Percentiles rank a stretch among this genome's conserved stretches.
phyloP scores from a whole-genome alignment of 2,329 filamentous ascomycete species.

The Fusarium sp. region DNA sequence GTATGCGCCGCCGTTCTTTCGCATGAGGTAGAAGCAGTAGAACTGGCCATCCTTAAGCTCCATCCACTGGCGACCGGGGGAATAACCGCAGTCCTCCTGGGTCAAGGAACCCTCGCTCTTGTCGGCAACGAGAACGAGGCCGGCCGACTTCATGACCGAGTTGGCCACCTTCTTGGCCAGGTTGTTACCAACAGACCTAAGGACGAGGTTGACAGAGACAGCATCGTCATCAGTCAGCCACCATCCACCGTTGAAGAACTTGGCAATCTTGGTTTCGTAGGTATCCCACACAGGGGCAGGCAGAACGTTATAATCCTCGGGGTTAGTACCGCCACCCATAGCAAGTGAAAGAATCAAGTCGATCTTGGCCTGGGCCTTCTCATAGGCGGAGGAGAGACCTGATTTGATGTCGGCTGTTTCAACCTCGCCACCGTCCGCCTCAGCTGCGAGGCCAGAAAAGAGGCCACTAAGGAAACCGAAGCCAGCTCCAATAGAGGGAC shows the following conservation, averaged over 20 bases:
- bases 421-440: neutral
- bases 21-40: conserved; percentile 8
- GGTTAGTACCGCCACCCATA: neutral
- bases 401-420: neutral
- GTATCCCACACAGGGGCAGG: conserved; percentile 17
- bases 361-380: conserved; percentile 4
- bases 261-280: conserved; percentile 17
- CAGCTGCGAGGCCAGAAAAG: conserved; percentile 7
- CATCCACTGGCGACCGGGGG: neutral
- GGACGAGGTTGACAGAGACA: conserved; percentile 1
- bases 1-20: neutral
- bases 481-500: conserved; percentile 3
- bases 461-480: conserved; percentile 10
- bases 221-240: conserved; percentile 15
- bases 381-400: conserved; percentile 4
- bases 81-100: neutral
- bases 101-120: neutral
- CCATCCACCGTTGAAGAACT: conserved; percentile 22
- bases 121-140: conserved; percentile 5
- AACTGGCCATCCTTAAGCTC: neutral
- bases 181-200: conserved; percentile 12
- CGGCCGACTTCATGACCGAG: conserved; percentile 15
- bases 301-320: conserved; percentile 1
- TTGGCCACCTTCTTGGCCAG: conserved; percentile 10
- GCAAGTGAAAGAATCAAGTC: neutral